These are phyloP conservation scores for Isabelozyma heimii DNA, from an alignment of 805 yeast species.

Conservation along the genomic window DNA sequence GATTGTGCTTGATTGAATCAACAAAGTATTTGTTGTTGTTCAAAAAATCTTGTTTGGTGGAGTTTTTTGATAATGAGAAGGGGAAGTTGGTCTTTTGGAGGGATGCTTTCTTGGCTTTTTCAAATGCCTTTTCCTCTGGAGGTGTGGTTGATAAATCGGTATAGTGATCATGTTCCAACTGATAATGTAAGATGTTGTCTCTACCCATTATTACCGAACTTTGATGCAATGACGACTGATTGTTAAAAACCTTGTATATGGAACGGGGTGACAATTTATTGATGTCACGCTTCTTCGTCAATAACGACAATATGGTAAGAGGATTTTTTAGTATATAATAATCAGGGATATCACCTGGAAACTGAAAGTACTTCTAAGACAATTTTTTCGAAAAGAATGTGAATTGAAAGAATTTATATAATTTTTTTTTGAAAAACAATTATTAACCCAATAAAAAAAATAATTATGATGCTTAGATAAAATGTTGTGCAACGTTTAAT, in stretches of 20 bases:
- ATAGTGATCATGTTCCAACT: constrained; percentile 37
- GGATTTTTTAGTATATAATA: too few relatives aligned
- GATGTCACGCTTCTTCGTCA: not conserved
- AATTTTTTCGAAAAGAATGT: not conserved
- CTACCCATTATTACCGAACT: constrained; percentile 32
- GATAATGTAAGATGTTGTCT: constrained; percentile 39
- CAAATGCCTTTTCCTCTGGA: not conserved
- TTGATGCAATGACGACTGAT: not conserved
- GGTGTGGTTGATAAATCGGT: constrained; percentile 21
- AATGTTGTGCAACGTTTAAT: too few relatives aligned
- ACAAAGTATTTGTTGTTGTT: constrained; percentile 46
- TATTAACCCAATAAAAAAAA: not conserved
- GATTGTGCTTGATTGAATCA: constrained; percentile 44
- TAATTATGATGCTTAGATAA: too few relatives aligned
- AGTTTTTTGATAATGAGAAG: constrained; percentile 47
- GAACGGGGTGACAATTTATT: not conserved
- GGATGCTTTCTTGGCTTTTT: not conserved
- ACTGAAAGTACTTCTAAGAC: not conserved
- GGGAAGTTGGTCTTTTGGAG: constrained; percentile 27
- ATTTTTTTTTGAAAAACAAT: too few relatives aligned
- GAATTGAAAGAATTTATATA: not conserved
- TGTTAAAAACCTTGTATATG: not conserved
- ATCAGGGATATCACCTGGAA: not conserved
- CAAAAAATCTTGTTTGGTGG: constrained; percentile 48
- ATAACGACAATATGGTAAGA: not conserved